Base-by-base conservation (phyloP, 345 rosid genomes). In the Dipteronia sinensis region DNA sequence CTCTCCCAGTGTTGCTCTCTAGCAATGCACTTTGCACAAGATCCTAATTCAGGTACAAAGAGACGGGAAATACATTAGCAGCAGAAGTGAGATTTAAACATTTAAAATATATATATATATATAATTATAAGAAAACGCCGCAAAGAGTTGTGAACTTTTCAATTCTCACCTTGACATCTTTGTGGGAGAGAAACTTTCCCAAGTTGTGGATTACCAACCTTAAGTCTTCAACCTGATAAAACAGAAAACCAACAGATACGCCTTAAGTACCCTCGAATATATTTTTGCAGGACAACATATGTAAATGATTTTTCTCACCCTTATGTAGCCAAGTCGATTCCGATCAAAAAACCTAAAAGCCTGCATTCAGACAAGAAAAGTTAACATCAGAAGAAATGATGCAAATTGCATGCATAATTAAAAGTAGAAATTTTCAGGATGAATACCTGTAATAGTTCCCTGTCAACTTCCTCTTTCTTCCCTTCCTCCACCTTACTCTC, bases 321-420 rank as follows among this genome's bases (percentile, higher is more conserved):
- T 87, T 53, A 97, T 82, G 75, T 88, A 90, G 84, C 99, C 99
- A 65, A 86, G 85, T 72, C 84, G 92, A 82, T 97, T 91, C 74
- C 98, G 88, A 80, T 97, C 98, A 80, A 94, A 94, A 73, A 94
- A 97, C 83, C 97, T 89, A 88, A 94, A 97, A 72, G 98, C 98
- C 99, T 96, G 89, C 55, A 69, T 59, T 42, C 61, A 62, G 19
- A 38, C 61, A 72, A 74, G 59, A 71, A 20, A 13, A 1, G 31
- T 68, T 17, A 53, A 12, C 31, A 71, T 19, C n/a, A 31, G 69
- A 75, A 55, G 38, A 44, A 74, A 17, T 12, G 20, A 12, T 0
- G 17, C 20, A 12, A 27, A 64, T 55, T 53, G 12, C 12, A 64
- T 44, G 74, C 29, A 67, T 10, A 22, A 73, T 58, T 5, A 56